Evolutionary conservation across 495 filamentous ascomycete genomes (phyloP).

Genomic region (Physcia stellaris): DNA sequence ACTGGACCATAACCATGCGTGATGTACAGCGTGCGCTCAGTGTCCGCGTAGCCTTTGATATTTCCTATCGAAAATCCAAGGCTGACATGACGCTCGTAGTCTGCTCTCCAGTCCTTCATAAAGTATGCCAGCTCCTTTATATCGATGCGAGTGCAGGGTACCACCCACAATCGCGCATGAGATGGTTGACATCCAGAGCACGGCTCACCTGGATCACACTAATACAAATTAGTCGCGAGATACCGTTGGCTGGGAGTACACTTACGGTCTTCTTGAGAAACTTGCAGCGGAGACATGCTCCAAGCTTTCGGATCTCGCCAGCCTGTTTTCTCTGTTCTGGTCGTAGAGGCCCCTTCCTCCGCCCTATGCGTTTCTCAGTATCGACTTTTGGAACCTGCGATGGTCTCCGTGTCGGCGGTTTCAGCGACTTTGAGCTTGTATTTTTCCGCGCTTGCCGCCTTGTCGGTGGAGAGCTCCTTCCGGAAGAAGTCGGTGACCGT

Average conservation of each 20-base stretch:
- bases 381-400: conserved; percentile 57
- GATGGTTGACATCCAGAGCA: conserved; percentile 87
- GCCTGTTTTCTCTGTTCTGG: conserved; percentile 93
- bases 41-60: conserved; percentile 78
- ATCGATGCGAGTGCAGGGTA: conserved; percentile 88
- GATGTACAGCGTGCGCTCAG: conserved; percentile 67
- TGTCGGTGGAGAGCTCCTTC: conserved; percentile 51
- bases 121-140: conserved; percentile 96
- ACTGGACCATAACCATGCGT: conserved; percentile 84
- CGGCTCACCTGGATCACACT: conserved; percentile 86
- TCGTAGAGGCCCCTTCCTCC: conserved; percentile 70
- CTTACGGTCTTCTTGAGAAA: conserved; percentile 84
- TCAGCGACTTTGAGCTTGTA: conserved; percentile 63
- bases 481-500: conserved; percentile 41
- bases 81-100: conserved; percentile 78
- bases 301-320: conserved; percentile 81
- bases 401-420: conserved; percentile 64
- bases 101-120: conserved; percentile 96
- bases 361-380: conserved; percentile 79
- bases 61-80: conserved; percentile 81
- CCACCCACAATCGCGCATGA: conserved; percentile 86
- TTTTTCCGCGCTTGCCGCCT: conserved; percentile 61
- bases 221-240: not conserved
- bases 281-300: conserved; percentile 89
- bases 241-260: not conserved